phyloP scores from a whole-genome alignment of 2,329 filamentous ascomycete species.

The Sordariomycetes sp. region DNA sequence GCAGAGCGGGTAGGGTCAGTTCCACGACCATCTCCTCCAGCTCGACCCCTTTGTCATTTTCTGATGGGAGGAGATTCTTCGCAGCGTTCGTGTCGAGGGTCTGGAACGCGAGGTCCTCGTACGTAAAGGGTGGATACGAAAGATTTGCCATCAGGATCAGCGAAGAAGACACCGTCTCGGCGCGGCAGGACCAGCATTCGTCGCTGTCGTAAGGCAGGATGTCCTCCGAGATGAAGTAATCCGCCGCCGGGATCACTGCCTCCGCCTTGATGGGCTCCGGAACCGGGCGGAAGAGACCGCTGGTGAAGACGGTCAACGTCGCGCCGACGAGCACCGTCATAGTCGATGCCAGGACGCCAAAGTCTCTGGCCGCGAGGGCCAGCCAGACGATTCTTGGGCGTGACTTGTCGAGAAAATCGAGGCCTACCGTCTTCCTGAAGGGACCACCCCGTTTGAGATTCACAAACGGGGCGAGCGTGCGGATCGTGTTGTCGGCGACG shows the following conservation, averaged over 20 bases:
- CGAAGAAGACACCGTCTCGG: constrained; percentile 16
- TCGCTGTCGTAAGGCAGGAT: not conserved
- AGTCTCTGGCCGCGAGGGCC: constrained; percentile 11
- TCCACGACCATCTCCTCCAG: constrained; percentile 2
- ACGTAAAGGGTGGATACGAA: constrained; percentile 21
- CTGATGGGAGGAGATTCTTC: constrained; percentile 1
- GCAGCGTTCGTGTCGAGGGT: constrained; percentile 7
- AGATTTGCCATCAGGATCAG: constrained; percentile 20
- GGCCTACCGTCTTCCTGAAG: constrained; percentile 15
- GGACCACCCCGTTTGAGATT: constrained; percentile 13
- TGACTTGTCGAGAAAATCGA: constrained; percentile 18
- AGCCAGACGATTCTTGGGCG: not conserved
- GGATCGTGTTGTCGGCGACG: constrained; percentile 16
- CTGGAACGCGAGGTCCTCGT: constrained; percentile 15
- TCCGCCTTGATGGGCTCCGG: constrained; percentile 11
- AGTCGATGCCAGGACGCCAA: constrained; percentile 14
- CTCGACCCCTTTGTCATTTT: constrained; percentile 9
- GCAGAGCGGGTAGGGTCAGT: constrained; percentile 16
- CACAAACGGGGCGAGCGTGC: constrained; percentile 18
- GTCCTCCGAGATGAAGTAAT: constrained; percentile 13
- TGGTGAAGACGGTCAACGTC: constrained; percentile 17
- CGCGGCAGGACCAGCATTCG: constrained; percentile 9
- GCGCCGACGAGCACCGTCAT: constrained; percentile 14
- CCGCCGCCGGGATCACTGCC: constrained; percentile 12
- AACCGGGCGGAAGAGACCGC: constrained; percentile 17